Evolutionary conservation across 129 eudicot genomes (phyloP).

Genomic region (Tanacetum coccineum): DNA sequence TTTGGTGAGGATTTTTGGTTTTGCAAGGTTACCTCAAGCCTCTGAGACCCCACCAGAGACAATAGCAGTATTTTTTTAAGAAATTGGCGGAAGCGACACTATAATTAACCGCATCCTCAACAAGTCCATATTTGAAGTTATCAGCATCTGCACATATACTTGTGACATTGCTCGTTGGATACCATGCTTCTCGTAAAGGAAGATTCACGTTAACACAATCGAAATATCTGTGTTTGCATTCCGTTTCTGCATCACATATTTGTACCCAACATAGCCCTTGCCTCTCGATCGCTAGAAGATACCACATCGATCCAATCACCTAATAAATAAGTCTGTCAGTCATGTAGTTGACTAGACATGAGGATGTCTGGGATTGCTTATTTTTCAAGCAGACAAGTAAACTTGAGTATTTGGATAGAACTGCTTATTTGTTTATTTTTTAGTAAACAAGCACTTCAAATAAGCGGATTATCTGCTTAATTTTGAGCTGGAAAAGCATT

Average conservation of each 20-base stretch:
- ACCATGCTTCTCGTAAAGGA: slow-evolving; percentile 49
- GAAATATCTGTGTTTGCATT: no score
- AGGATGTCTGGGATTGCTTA: background rate
- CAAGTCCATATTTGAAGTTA: slow-evolving; percentile 54
- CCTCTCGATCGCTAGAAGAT: slow-evolving; percentile 76
- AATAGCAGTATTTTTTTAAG: slow-evolving; percentile 51
- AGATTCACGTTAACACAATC: slow-evolving; percentile 37
- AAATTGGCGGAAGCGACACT: slow-evolving; percentile 40
- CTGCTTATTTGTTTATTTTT: no score
- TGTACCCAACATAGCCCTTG: slow-evolving; percentile 72
- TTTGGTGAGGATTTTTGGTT: background rate
- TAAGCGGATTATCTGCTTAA: no score
- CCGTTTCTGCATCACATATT: slow-evolving; percentile 55
- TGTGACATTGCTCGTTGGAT: slow-evolving; percentile 44
- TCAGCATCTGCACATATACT: slow-evolving; percentile 29
- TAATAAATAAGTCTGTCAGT: slow-evolving; percentile 14
- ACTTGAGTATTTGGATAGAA: no score
- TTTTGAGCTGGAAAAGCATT: no score
- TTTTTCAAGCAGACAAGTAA: no score
- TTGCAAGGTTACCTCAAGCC: slow-evolving; percentile 52
- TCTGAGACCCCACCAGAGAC: slow-evolving; percentile 84
- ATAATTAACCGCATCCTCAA: slow-evolving; percentile 37
- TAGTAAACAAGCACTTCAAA: no score
- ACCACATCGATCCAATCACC: slow-evolving; percentile 82
- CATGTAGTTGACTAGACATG: background rate